phyloP scores from a whole-genome alignment of 768 basidiomycete species.

The Trametes gibbosa region DNA sequence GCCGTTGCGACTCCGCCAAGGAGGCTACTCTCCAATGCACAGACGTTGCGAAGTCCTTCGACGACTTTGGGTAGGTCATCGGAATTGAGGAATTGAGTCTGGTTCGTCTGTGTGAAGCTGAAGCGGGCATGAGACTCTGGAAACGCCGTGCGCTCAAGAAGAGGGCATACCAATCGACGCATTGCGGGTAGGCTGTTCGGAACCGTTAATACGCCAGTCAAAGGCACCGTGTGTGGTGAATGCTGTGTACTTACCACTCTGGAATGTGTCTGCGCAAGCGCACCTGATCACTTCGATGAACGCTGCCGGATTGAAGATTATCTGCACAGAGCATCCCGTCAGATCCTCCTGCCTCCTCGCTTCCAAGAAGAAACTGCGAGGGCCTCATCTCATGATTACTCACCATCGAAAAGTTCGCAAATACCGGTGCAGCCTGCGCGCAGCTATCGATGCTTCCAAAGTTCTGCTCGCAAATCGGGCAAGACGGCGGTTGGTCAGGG shows the following conservation, averaged over 20 bases:
- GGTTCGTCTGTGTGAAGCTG: constrained; percentile 58
- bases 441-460: constrained; percentile 56
- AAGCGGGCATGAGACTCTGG: too few species aligned
- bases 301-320: constrained; percentile 62
- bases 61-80: constrained; percentile 48
- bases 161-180: constrained; percentile 55
- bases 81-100: constrained; percentile 48
- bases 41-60: constrained; percentile 49
- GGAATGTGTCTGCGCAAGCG: constrained; percentile 52
- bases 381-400: constrained; percentile 20
- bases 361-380: neutral
- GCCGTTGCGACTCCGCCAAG: constrained; percentile 49
- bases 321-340: constrained; percentile 31
- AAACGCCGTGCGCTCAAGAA: neutral
- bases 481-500: constrained; percentile 54
- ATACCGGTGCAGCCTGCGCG: constrained; percentile 52
- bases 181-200: constrained; percentile 49
- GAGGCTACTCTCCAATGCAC: constrained; percentile 48
- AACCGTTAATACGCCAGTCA: too few species aligned
- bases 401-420: constrained; percentile 57
- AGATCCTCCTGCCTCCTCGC: too few species aligned
- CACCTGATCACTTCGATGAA: constrained; percentile 64
- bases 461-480: constrained; percentile 52
- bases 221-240: too few species aligned
- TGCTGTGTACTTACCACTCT: constrained; percentile 28